These are phyloP conservation scores for Phylloboletellus chloephorus DNA, from an alignment of 1,284 basidiomycete species.

Conservation along the genomic window DNA sequence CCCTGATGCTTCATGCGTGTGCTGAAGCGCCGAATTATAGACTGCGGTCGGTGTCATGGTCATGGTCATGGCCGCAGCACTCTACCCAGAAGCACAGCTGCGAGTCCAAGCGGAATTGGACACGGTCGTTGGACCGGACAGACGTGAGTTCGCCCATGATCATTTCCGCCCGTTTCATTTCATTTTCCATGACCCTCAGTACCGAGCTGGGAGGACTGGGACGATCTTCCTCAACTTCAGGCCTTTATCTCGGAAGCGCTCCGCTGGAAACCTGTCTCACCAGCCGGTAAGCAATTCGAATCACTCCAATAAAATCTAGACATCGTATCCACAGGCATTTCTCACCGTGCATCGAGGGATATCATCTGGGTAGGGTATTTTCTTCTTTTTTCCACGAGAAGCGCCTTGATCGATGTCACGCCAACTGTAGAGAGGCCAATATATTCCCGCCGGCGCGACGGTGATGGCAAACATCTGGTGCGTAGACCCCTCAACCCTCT, in stretches of 20 bases:
- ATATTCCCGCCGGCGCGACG: constrained; percentile 54
- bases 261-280: constrained; percentile 59
- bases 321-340: constrained; percentile 35
- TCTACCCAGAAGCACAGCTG: constrained; percentile 49
- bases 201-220: constrained; percentile 48
- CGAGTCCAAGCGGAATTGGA: constrained; percentile 60
- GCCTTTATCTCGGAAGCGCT: constrained; percentile 60
- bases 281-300: constrained; percentile 35
- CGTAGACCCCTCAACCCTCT: neutral
- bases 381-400: neutral
- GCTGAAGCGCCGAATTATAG: constrained; percentile 17
- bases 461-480: constrained; percentile 60
- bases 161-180: neutral
- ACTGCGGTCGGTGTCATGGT: constrained; percentile 55
- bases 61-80: constrained; percentile 59
- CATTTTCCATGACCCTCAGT: constrained; percentile 10
- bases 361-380: constrained; percentile 44
- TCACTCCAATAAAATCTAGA: neutral
- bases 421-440: constrained; percentile 40
- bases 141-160: constrained; percentile 33
- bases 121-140: constrained; percentile 47
- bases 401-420: neutral
- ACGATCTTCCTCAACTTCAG: constrained; percentile 47
- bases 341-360: constrained; percentile 55
- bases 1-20: too few species aligned